A percentile compares a stretch with the other conserved stretches of the same genome.
Conservation (phyloP, 225 moss, liverwort and hornwort species). For the Marchantia polymorpha region DNA sequence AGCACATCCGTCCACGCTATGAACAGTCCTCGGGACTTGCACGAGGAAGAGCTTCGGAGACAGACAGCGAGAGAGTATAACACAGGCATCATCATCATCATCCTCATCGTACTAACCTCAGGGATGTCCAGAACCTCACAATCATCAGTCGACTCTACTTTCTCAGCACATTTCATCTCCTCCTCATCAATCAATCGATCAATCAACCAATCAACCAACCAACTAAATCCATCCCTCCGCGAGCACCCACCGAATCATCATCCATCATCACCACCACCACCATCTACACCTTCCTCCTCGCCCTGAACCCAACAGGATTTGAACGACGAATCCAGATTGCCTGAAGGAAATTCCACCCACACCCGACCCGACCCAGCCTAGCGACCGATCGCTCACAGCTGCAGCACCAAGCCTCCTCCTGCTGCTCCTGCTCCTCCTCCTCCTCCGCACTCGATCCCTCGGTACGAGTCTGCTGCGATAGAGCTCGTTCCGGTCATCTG, state of each 20-base stretch:
- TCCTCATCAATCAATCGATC: not conserved
- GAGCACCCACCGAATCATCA: not conserved
- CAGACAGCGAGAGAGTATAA: not conserved
- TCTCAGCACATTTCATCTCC: not conserved
- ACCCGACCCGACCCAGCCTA: not conserved
- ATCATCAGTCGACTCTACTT: not conserved
- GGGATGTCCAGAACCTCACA: not conserved
- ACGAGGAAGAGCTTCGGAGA: not conserved
- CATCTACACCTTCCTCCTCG: not conserved
- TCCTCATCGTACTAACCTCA: not conserved
- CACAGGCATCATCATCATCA: slow-evolving; percentile 4
- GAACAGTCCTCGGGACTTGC: not conserved
- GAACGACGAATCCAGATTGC: not conserved
- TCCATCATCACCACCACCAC: not conserved
- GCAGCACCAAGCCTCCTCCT: not conserved
- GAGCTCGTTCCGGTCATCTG: not conserved
- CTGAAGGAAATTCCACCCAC: slow-evolving; percentile 4
- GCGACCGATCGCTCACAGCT: not conserved
- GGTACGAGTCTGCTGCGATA: not conserved
- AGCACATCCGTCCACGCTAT: slow-evolving; percentile 1
- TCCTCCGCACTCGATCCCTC: not conserved
- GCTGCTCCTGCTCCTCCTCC: no score
- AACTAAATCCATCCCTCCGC: not conserved
- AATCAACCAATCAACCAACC: no score
- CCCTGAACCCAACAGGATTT: not conserved